Evolutionary conservation across 176 grass and related monocot species (phyloP).

Genomic region (Zea mays): DNA sequence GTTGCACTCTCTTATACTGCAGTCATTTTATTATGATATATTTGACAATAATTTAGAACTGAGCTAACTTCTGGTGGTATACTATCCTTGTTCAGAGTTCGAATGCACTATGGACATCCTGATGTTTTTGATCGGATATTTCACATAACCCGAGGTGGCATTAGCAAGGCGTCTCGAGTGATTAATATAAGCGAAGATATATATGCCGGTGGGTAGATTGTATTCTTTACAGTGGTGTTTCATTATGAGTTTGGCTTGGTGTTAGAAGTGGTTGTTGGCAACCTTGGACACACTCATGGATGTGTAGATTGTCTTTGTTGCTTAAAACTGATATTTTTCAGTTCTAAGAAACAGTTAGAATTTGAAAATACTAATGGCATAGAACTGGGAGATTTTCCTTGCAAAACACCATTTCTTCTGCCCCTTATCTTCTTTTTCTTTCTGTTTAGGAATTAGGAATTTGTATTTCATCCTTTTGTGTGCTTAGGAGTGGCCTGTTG

Average conservation of each 20-base stretch:
- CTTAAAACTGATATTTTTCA: not conserved
- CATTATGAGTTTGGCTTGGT: constrained; percentile 15
- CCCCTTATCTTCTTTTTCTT: not conserved
- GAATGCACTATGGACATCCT: constrained; percentile 99
- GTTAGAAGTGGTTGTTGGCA: constrained; percentile 3
- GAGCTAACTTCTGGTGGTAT: constrained; percentile 20
- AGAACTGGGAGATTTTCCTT: constrained; percentile 13
- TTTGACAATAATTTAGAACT: not conserved
- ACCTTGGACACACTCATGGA: not conserved
- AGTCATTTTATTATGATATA: not conserved
- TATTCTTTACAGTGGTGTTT: constrained; percentile 28
- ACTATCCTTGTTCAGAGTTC: constrained; percentile 62
- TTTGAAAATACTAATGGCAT: not conserved
- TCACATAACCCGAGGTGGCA: constrained; percentile 94
- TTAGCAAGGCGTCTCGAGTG: constrained; percentile 96
- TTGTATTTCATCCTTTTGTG: not conserved
- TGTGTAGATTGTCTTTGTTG: constrained; percentile 1
- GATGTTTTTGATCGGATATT: constrained; percentile 99
- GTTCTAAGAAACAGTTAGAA: not conserved
- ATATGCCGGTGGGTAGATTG: constrained; percentile 79
- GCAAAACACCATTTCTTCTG: not conserved
- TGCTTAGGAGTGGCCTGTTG: not conserved
- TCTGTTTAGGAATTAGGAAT: not conserved
- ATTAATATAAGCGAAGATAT: constrained; percentile 99
- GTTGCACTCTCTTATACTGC: constrained; percentile 1